Evolutionary conservation across 768 basidiomycete genomes (phyloP), one percentile per base, ranked within the genome.

Genomic region (Termitomyces sp.): DNA sequence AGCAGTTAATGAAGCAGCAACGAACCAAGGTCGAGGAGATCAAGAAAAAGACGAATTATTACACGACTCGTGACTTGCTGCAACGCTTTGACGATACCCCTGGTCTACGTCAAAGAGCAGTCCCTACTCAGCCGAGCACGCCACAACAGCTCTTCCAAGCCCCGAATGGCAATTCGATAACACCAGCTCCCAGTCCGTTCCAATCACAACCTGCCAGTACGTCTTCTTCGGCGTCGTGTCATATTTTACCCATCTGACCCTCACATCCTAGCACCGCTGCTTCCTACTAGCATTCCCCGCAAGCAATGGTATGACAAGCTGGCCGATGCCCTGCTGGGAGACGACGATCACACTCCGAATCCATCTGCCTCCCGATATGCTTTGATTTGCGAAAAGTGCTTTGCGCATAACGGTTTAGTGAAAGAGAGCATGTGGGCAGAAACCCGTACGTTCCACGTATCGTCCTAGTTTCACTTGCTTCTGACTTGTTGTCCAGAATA

Each of bases 1-100:
- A 87, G 55, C 70, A 71, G 1, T 75, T 95, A 4, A 79, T 89
- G 66, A 88, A 87, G 66, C 77, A 88, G 65, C 93, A 95, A 60
- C 87, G 91, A 19, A 78, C 80, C 23, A 94, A 91, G 66, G 82
- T 99, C 37, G 94, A 96, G 61, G 95, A 97, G 63, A 92, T 98
- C 63, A 99, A 99, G 80, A 93, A 94, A 76, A 94, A 91, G 69
- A 98, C 95, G 2, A 96, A 98, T 63, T 99, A 92, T 71, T 92
- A 99, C 68, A 84, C 84, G 11, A 99, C 95, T 29, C 86, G 90
- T 52, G 92, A 89, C 63, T 78, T 99, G 44, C 77, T 99, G 17
- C 93, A 96, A 68, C 84, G 86, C 56, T 98, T 97, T 65, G 96
- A 96, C 61, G 90, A 90, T 1, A 69, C 63, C 11, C 75, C 79